Evolutionary conservation across 192 early-diverging fungal species (phyloP).

Genomic region (Linnemannia elongata): DNA sequence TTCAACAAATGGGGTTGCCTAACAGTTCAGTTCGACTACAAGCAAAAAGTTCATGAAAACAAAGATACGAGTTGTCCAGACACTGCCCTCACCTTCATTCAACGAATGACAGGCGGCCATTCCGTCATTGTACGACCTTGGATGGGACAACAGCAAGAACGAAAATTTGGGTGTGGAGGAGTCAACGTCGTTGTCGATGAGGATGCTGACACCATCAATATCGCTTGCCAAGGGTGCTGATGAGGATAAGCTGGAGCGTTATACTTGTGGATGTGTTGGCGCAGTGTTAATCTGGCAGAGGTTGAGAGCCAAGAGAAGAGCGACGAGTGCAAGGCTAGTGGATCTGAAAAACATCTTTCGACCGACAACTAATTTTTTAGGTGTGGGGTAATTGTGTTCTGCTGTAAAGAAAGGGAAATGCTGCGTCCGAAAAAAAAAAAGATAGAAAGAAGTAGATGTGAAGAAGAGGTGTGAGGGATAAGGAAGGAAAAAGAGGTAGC

Average conservation of each 20-base stretch:
- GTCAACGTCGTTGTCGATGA: constrained; percentile 41
- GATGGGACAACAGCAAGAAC: constrained; percentile 21
- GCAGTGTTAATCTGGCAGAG: background rate
- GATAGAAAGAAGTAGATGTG: too few relatives aligned
- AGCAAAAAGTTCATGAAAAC: background rate
- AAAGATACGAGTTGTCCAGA: background rate
- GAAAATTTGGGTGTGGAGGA: constrained; percentile 18
- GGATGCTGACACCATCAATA: constrained; percentile 26
- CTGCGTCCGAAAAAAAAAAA: background rate
- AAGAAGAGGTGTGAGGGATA: too few relatives aligned
- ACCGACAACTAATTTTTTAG: background rate
- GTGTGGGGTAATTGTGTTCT: background rate
- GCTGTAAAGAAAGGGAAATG: background rate
- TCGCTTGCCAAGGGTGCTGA: constrained; percentile 22
- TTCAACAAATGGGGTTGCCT: too few relatives aligned
- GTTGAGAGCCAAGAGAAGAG: background rate
- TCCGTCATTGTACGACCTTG: constrained; percentile 13
- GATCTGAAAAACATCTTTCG: background rate
- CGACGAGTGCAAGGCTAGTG: background rate
- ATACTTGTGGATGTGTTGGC: background rate
- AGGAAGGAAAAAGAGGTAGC: too few relatives aligned
- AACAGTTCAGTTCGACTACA: background rate
- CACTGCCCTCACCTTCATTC: background rate
- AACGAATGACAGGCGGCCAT: background rate
- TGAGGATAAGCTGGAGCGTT: background rate